Percentiles rank a stretch among this genome's conserved stretches.
Conservation (phyloP, 305 asterid species). For the Fraxinus xanthoxyloides region DNA sequence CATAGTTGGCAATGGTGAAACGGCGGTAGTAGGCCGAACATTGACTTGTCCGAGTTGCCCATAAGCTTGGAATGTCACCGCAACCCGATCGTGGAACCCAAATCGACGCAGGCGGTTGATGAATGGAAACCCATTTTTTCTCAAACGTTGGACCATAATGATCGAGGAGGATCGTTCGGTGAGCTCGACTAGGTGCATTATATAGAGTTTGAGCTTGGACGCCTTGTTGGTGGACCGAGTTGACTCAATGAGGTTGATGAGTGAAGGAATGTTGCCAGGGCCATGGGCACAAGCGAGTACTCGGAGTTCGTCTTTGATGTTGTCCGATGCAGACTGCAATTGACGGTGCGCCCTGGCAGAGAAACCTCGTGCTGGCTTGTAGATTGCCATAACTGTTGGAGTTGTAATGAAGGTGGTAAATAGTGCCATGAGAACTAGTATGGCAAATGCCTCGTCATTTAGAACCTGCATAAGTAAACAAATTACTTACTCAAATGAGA, state of each 20-base stretch:
- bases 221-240: slow-evolving; percentile 35
- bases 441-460: slow-evolving; percentile 58
- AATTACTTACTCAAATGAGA: not conserved
- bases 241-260: slow-evolving; percentile 42
- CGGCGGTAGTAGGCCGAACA: slow-evolving; percentile 28
- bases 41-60: slow-evolving; percentile 31
- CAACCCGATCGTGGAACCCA: slow-evolving; percentile 31
- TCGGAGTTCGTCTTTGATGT: slow-evolving; percentile 31
- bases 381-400: slow-evolving; percentile 46
- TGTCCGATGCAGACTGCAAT: not conserved
- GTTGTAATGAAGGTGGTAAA: slow-evolving; percentile 63
- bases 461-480: slow-evolving; percentile 38
- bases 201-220: slow-evolving; percentile 35
- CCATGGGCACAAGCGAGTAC: slow-evolving; percentile 48
- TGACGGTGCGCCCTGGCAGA: slow-evolving; percentile 16
- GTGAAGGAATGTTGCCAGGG: slow-evolving; percentile 38
- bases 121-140: slow-evolving; percentile 39
- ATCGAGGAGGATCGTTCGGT: slow-evolving; percentile 58
- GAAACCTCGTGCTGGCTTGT: slow-evolving; percentile 32
- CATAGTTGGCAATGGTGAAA: slow-evolving; percentile 41
- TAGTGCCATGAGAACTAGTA: slow-evolving; percentile 57
- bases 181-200: slow-evolving; percentile 47
- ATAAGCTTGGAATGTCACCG: slow-evolving; percentile 30
- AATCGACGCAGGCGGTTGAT: slow-evolving; percentile 30
- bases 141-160: slow-evolving; percentile 33